Evolutionary conservation across 192 early-diverging fungal species (phyloP).

Genomic region (Anaeromyces robustus): DNA sequence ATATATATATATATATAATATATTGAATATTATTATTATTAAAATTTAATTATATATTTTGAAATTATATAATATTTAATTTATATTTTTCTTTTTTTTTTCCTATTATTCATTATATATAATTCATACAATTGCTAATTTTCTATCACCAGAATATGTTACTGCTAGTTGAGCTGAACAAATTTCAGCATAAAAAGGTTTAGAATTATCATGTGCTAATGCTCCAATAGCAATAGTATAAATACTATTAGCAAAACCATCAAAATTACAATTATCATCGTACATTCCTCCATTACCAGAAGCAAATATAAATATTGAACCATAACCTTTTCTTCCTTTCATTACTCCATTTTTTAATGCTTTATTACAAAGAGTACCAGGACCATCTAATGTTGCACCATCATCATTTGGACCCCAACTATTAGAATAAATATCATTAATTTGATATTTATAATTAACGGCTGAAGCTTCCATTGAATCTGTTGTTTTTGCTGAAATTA

Average conservation of each 20-base stretch:
- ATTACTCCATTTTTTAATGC: conserved; percentile 76
- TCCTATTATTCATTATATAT: too few relatives aligned
- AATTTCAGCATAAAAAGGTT: conserved; percentile 72
- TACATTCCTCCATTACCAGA: conserved; percentile 72
- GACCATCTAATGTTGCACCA: conserved; percentile 70
- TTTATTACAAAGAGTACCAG: conserved; percentile 56
- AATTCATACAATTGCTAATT: conserved; percentile 53
- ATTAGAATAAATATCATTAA: conserved; percentile 91
- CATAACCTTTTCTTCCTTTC: conserved; percentile 68
- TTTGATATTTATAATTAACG: conserved; percentile 73
- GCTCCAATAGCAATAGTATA: conserved; percentile 90
- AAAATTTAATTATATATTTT: too few relatives aligned
- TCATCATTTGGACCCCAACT: conserved; percentile 90
- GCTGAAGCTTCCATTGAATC: conserved; percentile 84
- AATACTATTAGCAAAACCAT: conserved; percentile 90
- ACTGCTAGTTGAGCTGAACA: conserved; percentile 80
- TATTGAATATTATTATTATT: too few relatives aligned
- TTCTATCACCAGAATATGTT: conserved; percentile 59
- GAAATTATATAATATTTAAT: too few relatives aligned
- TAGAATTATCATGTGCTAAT: conserved; percentile 53
- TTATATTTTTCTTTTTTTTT: too few relatives aligned
- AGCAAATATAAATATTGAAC: conserved; percentile 87
- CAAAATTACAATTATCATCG: conserved; percentile 89
- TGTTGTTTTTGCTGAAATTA: conserved; percentile 76
- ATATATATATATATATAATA: too few relatives aligned